Conservation (phyloP, 441 rosid genomes). For the Croton setiger region DNA sequence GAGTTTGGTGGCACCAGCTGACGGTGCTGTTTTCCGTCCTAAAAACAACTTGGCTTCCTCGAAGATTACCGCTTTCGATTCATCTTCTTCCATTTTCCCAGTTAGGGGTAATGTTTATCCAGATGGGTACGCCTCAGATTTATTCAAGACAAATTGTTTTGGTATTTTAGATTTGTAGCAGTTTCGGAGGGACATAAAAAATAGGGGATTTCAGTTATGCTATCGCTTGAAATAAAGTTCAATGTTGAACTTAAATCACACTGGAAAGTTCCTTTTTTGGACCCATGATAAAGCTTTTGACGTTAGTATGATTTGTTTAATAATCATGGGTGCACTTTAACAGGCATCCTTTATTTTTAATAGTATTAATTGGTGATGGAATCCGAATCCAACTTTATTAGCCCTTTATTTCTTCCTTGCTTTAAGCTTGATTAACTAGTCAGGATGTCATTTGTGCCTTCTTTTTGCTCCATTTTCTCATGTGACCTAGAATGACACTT, state of each 20-base stretch:
- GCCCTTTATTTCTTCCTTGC: background rate
- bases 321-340: background rate
- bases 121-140: slow-evolving; percentile 58
- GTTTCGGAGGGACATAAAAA: background rate
- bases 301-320: background rate
- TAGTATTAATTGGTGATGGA: background rate
- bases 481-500: background rate
- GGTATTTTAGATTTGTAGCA: background rate
- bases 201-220: slow-evolving; percentile 4
- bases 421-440: background rate
- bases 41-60: slow-evolving; percentile 33
- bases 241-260: slow-evolving; percentile 2
- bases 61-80: slow-evolving; percentile 37
- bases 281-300: background rate
- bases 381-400: slow-evolving; percentile 1
- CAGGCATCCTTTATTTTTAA: background rate
- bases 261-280: slow-evolving; percentile 1
- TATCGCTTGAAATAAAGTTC: background rate
- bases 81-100: slow-evolving; percentile 62
- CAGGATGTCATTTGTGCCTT: background rate
- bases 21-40: slow-evolving; percentile 26
- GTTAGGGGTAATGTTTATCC: slow-evolving; percentile 75
- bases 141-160: slow-evolving; percentile 1
- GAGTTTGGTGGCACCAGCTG: slow-evolving; percentile 28
- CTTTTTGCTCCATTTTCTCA: background rate